Evolutionary conservation across 2,329 filamentous ascomycete species (phyloP), one percentile per base, ranked within the genome.

Genomic region (Emmonsiellopsis sp.): DNA sequence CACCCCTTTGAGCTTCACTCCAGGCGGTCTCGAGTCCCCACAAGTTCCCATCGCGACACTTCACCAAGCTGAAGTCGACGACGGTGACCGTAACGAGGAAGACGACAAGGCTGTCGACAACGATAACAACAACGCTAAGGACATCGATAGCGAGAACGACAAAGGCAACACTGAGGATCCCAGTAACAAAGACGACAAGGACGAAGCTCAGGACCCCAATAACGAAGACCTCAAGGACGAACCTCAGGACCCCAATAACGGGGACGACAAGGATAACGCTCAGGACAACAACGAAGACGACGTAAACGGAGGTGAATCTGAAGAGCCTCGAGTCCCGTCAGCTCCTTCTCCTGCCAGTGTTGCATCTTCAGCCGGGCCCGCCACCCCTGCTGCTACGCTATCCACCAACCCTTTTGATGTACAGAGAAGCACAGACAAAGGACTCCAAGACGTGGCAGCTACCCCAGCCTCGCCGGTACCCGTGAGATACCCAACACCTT

Each of bases 1-100:
- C 11, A 55, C 55, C 13, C 50, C 55, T 11, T 52, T 55, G 36
- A 55, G 51, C 45, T 49, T 52, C 10, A 51, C 33, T 31, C 44
- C 54, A 31, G 53, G 50, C 7, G 46, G n/a, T 36, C 32, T 51
- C 14, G 45, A 42, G 33, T 46, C 50, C 11, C 49, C 51, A 32
- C 32, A 32, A 9, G 13, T 11, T 42, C 42, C 32, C 11, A 46
- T 46, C 42, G 27, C 17, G 17, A 44, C 49, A 43, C 6, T 34
- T 42, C 33, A 48, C 27, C 14, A 32, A 37, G 9, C 47, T 7
- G 10, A 17, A n/a, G 42, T 43, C 13, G 42, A 33, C n/a, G 21
- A 34, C n/a, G 7, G 27, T n/a, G 27, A 33, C 32, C 17, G 34
- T 14, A 14, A 14, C 44, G 17, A 45, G 39, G 39, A 52, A 5